Evolutionary conservation across 495 filamentous ascomycete species (phyloP).

Genomic region (Diplogelasinospora grovesii): DNA sequence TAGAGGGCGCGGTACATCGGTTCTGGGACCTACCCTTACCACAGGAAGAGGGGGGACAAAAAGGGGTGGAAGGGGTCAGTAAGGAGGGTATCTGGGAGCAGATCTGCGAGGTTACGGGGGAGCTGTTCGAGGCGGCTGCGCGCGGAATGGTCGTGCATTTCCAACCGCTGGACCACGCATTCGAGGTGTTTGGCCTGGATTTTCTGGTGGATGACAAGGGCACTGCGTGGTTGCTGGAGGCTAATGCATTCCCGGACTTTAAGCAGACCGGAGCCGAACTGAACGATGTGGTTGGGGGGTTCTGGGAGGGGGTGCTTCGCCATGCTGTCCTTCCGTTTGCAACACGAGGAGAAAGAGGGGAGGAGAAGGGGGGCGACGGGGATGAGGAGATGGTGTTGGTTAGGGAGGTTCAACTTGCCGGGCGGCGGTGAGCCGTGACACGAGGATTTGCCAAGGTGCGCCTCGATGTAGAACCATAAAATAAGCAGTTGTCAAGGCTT

Average conservation of each 20-base stretch:
- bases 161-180: conserved; percentile 77
- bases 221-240: conserved; percentile 70
- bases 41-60: conserved; percentile 32
- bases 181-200: conserved; percentile 89
- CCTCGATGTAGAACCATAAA: no score
- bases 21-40: conserved; percentile 61
- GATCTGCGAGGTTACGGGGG: conserved; percentile 63
- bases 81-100: conserved; percentile 58
- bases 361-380: conserved; percentile 14
- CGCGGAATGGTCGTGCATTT: conserved; percentile 81
- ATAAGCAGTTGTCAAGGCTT: no score
- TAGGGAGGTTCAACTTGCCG: conserved; percentile 27
- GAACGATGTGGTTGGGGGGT: conserved; percentile 59
- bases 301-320: conserved; percentile 69
- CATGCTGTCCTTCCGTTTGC: conserved; percentile 47
- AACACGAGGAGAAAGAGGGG: conserved; percentile 6
- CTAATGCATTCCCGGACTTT: conserved; percentile 97
- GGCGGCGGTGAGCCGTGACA: conserved; percentile 13
- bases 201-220: conserved; percentile 69
- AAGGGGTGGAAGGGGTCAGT: no score
- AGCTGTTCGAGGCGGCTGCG: conserved; percentile 79
- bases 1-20: conserved; percentile 43
- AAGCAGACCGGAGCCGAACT: conserved; percentile 75
- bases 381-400: conserved; percentile 23
- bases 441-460: no score